Evolutionary conservation across 768 basidiomycete genomes (phyloP), one percentile per base, ranked within the genome.

Genomic region (Tylopilus intermedius): DNA sequence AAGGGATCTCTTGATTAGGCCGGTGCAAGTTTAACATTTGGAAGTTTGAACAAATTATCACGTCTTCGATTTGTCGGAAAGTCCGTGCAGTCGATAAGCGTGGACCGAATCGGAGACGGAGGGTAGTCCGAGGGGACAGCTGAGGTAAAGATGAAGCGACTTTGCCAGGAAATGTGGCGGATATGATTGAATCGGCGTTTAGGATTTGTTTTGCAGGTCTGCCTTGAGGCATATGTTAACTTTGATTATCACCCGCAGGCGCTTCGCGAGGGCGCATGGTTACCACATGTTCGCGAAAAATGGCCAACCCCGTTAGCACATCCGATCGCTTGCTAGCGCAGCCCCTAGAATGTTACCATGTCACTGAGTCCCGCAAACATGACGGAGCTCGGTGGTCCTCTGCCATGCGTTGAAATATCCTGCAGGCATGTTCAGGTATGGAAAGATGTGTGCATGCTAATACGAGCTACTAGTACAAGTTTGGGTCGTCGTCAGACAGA

Each of bases 251-350:
- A 54, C 58, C 53, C 54, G 55, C 48, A 56, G 58, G 61, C 56
- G 58, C 58, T 63, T 66, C 57, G 55, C 50, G 56, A 61, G 13
- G 58, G 59, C 63, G 60, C 73, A 62, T 72, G 73, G 57, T 42
- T 47, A 56, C 61, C 64, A 67, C 73, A 61, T 74, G 73, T 67
- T 62, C 51, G 47, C 60, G 61, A 52, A 63, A 69, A 67, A 61
- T 55, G 65, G 67, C 58, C 55, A 62, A 61, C 51, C 53, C 42
- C 30, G 43, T 56, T 59, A 50, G 11, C 49, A 46, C 47, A 49
- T 47, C 50, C 30, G 26, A 30, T 60, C 61, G 56, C 63, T 60
- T 64, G 51, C 10, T 11, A 49, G 27, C 35, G 13, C 33, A n/a
- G 15, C 37, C 37, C 33, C 47, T 44, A 50, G 18, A 18, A 49